A percentile compares a stretch with the other conserved stretches of the same genome.
Conservation (phyloP, 495 filamentous ascomycete species). For the Aspergillus campestris region DNA sequence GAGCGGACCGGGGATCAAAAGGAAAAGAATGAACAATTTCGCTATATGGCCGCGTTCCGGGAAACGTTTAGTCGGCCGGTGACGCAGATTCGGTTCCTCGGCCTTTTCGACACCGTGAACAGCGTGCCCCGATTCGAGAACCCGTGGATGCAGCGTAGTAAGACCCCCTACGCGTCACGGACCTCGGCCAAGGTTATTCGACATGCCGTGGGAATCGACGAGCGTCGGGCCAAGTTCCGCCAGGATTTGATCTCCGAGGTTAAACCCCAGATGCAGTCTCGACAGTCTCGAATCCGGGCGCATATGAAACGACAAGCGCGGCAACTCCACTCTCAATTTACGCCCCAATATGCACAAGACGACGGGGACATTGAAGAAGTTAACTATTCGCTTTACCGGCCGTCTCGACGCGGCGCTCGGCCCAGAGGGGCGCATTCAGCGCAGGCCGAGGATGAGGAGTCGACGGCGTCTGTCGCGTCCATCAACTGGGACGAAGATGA, state of each 20-base stretch:
- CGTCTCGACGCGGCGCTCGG: too few species aligned
- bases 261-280: slow-evolving; percentile 14
- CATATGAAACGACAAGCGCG: too few species aligned
- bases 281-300: too few species aligned
- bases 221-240: slow-evolving; percentile 60
- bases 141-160: slow-evolving; percentile 76
- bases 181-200: slow-evolving; percentile 60
- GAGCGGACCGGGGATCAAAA: slow-evolving; percentile 52
- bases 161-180: slow-evolving; percentile 74
- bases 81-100: slow-evolving; percentile 51
- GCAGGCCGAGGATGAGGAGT: neutral
- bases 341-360: too few species aligned
- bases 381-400: too few species aligned
- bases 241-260: slow-evolving; percentile 65
- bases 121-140: slow-evolving; percentile 74
- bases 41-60: slow-evolving; percentile 74
- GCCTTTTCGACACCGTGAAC: slow-evolving; percentile 55
- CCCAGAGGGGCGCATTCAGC: too few species aligned
- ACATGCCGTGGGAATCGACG: slow-evolving; percentile 73
- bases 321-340: too few species aligned
- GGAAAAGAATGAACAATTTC: slow-evolving; percentile 58
- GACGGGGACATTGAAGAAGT: too few species aligned
- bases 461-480: too few species aligned
- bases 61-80: slow-evolving; percentile 79
- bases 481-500: slow-evolving; percentile 29